Evolutionary conservation across 2,329 filamentous ascomycete genomes (phyloP).

Genomic region (Aspergillaceae sp.): DNA sequence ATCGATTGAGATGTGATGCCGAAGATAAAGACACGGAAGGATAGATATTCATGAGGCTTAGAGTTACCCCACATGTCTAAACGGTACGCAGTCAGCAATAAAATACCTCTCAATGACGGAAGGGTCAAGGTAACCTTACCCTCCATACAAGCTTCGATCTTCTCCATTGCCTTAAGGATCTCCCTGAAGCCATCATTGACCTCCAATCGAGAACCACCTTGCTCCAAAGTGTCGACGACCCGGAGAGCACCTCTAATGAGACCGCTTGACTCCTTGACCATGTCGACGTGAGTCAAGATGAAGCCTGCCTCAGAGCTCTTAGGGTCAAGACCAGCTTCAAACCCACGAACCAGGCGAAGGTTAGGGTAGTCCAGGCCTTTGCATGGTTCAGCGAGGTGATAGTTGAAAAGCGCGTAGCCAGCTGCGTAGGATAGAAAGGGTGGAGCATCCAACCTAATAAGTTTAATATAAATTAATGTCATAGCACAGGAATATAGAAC

Average conservation of each 20-base stretch:
- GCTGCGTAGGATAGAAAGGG: conserved; percentile 83
- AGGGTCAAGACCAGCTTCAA: conserved; percentile 80
- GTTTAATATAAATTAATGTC: neutral
- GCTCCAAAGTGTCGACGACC: conserved; percentile 52
- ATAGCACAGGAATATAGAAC: neutral
- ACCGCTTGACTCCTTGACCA: conserved; percentile 78
- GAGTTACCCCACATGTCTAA: conserved; percentile 81
- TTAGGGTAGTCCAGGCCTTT: conserved; percentile 50
- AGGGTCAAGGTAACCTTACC: conserved; percentile 33
- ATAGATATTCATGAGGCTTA: conserved; percentile 73
- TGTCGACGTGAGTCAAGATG: conserved; percentile 90
- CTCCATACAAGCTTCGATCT: conserved; percentile 75
- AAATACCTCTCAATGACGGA: neutral
- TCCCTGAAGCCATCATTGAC: conserved; percentile 58
- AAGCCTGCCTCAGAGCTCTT: conserved; percentile 88
- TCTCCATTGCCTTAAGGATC: conserved; percentile 55
- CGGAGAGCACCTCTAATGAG: conserved; percentile 65
- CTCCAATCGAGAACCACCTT: conserved; percentile 41
- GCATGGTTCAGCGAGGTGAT: conserved; percentile 48
- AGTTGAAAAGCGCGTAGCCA: conserved; percentile 56
- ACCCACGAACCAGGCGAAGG: conserved; percentile 79
- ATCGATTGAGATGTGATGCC: conserved; percentile 88
- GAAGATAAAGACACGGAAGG: conserved; percentile 94
- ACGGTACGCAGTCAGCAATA: conserved; percentile 2
- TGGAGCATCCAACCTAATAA: conserved; percentile 59